Evolutionary conservation across 768 basidiomycete genomes (phyloP), one percentile per base, ranked within the genome.

Genomic region (Boletellus ananas): DNA sequence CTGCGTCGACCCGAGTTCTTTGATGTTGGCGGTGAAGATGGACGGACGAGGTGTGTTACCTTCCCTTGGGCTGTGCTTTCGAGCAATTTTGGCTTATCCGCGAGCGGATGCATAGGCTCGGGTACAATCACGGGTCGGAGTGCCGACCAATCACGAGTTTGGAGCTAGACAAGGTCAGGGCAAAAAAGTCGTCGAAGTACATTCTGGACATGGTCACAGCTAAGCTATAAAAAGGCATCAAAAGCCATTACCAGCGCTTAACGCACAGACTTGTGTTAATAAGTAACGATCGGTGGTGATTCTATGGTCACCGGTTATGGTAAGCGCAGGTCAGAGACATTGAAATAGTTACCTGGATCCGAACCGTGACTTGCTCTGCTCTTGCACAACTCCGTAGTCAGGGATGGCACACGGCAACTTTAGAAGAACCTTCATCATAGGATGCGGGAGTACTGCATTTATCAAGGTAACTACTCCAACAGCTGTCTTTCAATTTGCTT

Each of bases 1-100:
- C 73, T 90, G 36, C 80, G 83, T 20, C 76, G 87, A 13, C 90
- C 90, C 0, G 84, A 86, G 47, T 92, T 90, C 68, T 92, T 70
- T 66, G 73, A 78, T 49, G 63, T 74, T 7, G 80, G 79, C 8
- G 80, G 84, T 1, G 57, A 62, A 10, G 88, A 90, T 58, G 87
- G 87, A 2, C 71, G 82, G 50, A 68, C 74, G 38, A 79, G 88
- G 85, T 81, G 52, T 44, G 69, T 54, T 16, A 8, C 6, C n/a
- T 25, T 14, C 3, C 29, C 29, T n/a, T 16, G 13, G 23, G 3
- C 16, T 27, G n/a, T 41, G 13, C 16, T n/a, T 41, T 14, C 20
- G 1, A 2, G 11, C 10, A 29, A 5, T 29, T 29, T 8, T 21
- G 4, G 23, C 20, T 40, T 16, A 43, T 16, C 55, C 53, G 16